These are phyloP conservation scores for Raddia distichophylla DNA, from an alignment of 176 grass and related monocot species.

Conservation along the genomic window DNA sequence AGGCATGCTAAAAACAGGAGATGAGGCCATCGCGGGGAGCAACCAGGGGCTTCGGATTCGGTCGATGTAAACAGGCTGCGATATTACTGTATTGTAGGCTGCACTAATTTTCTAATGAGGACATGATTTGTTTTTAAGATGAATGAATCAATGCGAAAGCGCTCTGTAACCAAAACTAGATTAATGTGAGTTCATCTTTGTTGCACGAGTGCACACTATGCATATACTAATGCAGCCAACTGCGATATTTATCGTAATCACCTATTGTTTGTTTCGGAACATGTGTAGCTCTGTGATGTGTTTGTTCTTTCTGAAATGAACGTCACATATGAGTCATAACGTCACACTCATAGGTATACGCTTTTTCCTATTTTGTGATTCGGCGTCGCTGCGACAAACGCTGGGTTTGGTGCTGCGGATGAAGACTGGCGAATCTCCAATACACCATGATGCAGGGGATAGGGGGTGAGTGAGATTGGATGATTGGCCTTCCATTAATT, in stretches of 20 bases:
- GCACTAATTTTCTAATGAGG: constrained; percentile 56
- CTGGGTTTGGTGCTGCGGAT: too few species aligned
- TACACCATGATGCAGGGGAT: too few species aligned
- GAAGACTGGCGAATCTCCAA: too few species aligned
- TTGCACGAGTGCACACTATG: not conserved
- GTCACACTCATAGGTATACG: too few species aligned
- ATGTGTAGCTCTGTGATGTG: not conserved
- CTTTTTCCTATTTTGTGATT: too few species aligned
- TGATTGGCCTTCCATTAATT: too few species aligned
- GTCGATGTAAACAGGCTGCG: constrained; percentile 47
- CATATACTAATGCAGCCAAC: not conserved
- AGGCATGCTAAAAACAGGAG: constrained; percentile 1
- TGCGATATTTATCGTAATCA: not conserved
- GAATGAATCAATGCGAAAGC: constrained; percentile 23
- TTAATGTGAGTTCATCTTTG: not conserved
- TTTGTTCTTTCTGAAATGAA: not conserved
- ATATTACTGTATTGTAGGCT: constrained; percentile 55
- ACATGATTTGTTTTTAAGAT: constrained; percentile 46
- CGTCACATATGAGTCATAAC: too few species aligned
- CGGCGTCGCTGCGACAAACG: too few species aligned
- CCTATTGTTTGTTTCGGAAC: not conserved
- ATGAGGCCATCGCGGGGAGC: constrained; percentile 14
- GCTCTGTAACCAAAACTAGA: not conserved
- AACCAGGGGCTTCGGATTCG: not conserved
- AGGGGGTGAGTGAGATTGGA: too few species aligned